Percentiles rank a stretch among this genome's conserved stretches.
Evolutionary conservation across 1,139 yeast species (phyloP).

Genomic region (Candida glucosophila): DNA sequence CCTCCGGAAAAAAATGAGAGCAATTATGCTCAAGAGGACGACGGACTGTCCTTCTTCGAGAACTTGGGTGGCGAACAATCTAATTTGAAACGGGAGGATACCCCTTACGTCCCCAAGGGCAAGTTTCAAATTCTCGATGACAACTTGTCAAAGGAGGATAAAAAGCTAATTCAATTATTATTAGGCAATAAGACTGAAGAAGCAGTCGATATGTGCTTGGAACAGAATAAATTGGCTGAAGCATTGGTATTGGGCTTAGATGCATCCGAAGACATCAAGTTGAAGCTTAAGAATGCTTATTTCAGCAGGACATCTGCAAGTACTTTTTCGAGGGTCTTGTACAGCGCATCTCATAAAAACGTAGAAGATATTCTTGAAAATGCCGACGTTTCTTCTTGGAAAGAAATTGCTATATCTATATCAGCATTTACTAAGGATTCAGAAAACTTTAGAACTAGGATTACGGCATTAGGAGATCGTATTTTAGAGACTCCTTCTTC

Average conservation of each 20-base stretch:
- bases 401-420: conserved; percentile 65
- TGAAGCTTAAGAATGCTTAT: conserved; percentile 64
- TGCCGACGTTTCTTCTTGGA: conserved; percentile 78
- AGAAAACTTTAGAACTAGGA: conserved; percentile 42
- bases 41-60: too few species aligned
- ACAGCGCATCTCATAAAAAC: conserved; percentile 51
- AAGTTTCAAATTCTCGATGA: conserved; percentile 22
- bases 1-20: conserved; percentile 6
- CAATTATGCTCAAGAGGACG: too few species aligned
- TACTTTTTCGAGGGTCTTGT: conserved; percentile 67
- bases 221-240: conserved; percentile 58
- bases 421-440: conserved; percentile 44
- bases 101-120: conserved; percentile 36
- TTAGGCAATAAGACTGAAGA: conserved; percentile 54
- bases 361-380: conserved; percentile 70
- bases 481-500: conserved; percentile 24
- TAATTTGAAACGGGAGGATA: conserved; percentile 9
- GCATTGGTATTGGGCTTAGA: conserved; percentile 78
- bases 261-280: conserved; percentile 54
- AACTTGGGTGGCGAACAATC: conserved; percentile 26
- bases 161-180: conserved; percentile 46
- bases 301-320: conserved; percentile 51
- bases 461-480: conserved; percentile 68
- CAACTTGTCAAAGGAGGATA: conserved; percentile 19
- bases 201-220: conserved; percentile 65